phyloP scores from a whole-genome alignment of 1,284 basidiomycete genomes.

The Microbotryum intermedium region DNA sequence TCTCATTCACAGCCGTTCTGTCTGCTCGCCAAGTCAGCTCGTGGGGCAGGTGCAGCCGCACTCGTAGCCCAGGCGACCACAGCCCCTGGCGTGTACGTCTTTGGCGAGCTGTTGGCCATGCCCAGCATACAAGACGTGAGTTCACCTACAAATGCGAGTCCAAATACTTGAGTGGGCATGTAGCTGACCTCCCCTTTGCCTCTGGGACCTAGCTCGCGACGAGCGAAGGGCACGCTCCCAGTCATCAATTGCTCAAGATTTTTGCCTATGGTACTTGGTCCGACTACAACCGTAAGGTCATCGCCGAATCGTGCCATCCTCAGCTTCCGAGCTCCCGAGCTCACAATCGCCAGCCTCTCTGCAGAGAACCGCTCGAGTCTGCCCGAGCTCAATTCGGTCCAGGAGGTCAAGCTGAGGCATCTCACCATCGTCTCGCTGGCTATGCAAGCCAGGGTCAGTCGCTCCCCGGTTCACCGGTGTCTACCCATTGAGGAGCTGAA shows the following conservation, averaged over 20 bases:
- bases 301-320: background rate
- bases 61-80: slow-evolving; percentile 75
- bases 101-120: slow-evolving; percentile 73
- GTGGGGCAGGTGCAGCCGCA: slow-evolving; percentile 83
- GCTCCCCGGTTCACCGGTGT: background rate
- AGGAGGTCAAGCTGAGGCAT: slow-evolving; percentile 79
- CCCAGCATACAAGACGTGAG: slow-evolving; percentile 72
- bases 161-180: background rate
- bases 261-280: slow-evolving; percentile 80
- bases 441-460: slow-evolving; percentile 58
- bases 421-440: slow-evolving; percentile 79
- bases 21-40: slow-evolving; percentile 78
- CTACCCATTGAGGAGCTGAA: slow-evolving; percentile 27
- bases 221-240: slow-evolving; percentile 55
- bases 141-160: too few species aligned
- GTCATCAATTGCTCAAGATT: slow-evolving; percentile 58
- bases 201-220: slow-evolving; percentile 49
- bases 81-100: slow-evolving; percentile 81
- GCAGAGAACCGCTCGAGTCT: slow-evolving; percentile 57
- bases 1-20: slow-evolving; percentile 56
- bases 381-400: slow-evolving; percentile 60
- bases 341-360: too few species aligned
- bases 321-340: background rate
- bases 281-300: slow-evolving; percentile 55
- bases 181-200: background rate